Percentiles rank a stretch among this genome's conserved stretches.
These are phyloP conservation scores for Brassica balearica DNA, from an alignment of 441 rosid species.

Conservation along the genomic window DNA sequence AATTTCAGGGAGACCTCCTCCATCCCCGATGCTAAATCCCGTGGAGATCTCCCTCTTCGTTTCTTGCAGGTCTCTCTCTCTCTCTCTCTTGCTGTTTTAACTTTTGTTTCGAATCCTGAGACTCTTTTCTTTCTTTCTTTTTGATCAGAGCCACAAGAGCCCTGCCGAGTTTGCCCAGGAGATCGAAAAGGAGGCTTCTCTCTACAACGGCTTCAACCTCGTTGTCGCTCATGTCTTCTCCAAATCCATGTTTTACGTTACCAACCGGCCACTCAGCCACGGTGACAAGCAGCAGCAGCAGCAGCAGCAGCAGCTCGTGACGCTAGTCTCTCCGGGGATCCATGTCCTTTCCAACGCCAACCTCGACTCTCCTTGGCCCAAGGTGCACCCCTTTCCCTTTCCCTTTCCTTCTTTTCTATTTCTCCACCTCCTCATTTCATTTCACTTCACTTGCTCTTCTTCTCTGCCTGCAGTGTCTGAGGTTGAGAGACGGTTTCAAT, in stretches of 20 bases:
- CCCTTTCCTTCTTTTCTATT: not conserved
- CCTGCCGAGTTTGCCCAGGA: slow-evolving; percentile 73
- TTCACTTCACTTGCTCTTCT: slow-evolving; percentile 14
- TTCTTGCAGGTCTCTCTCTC: slow-evolving; percentile 50
- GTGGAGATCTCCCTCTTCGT: slow-evolving; percentile 78
- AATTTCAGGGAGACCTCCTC: slow-evolving; percentile 59
- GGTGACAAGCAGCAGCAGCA: slow-evolving; percentile 18
- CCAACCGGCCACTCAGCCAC: slow-evolving; percentile 58
- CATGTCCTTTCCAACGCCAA: slow-evolving; percentile 79
- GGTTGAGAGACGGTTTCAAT: slow-evolving; percentile 56
- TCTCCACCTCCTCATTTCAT: not conserved
- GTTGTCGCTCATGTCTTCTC: slow-evolving; percentile 56
- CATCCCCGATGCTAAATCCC: slow-evolving; percentile 52
- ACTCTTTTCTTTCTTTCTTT: not conserved
- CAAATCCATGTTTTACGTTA: slow-evolving; percentile 66
- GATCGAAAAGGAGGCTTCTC: slow-evolving; percentile 51
- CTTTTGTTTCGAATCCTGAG: not conserved
- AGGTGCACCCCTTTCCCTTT: slow-evolving; percentile 46
- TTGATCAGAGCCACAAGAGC: slow-evolving; percentile 58
- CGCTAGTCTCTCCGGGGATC: slow-evolving; percentile 74
- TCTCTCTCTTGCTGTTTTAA: not conserved
- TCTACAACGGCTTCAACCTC: slow-evolving; percentile 80
- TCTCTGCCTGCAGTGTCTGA: slow-evolving; percentile 50
- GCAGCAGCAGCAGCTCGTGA: slow-evolving; percentile 29
- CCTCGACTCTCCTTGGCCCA: slow-evolving; percentile 87